Conservation (phyloP, 2,329 filamentous ascomycete genomes). For the Cercospora zeae-maydis region DNA sequence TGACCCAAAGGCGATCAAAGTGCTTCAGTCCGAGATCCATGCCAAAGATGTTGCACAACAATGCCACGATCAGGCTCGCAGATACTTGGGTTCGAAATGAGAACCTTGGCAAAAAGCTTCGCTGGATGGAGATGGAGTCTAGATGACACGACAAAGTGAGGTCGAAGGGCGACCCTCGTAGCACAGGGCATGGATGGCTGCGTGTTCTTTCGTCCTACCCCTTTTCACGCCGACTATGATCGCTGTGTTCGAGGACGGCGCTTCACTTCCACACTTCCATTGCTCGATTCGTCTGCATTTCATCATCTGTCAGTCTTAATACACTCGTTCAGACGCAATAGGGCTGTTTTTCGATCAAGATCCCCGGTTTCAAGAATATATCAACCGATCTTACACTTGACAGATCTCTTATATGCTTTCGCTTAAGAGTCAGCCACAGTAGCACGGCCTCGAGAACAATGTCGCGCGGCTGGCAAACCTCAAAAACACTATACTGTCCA, state of each 20-base stretch:
- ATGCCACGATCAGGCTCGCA: not conserved
- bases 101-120: not conserved
- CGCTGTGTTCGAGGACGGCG: not conserved
- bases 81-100: not conserved
- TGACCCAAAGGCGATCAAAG: not conserved
- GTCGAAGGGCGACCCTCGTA: not conserved
- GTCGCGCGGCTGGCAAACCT: conserved; percentile 13
- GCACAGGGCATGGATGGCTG: not conserved
- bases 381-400: not conserved
- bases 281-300: not conserved
- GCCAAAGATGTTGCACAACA: not conserved
- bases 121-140: not conserved
- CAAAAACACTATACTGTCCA: not conserved
- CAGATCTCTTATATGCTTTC: not conserved
- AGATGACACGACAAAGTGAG: not conserved
- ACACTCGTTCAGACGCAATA: not conserved
- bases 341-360: not conserved
- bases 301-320: not conserved
- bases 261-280: not conserved
- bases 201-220: not conserved
- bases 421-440: conserved; percentile 17
- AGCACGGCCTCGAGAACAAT: conserved; percentile 8
- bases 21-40: not conserved
- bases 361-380: not conserved
- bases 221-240: not conserved